phyloP scores from a whole-genome alignment of 306 rosid species.

The Cicer judaicum region DNA sequence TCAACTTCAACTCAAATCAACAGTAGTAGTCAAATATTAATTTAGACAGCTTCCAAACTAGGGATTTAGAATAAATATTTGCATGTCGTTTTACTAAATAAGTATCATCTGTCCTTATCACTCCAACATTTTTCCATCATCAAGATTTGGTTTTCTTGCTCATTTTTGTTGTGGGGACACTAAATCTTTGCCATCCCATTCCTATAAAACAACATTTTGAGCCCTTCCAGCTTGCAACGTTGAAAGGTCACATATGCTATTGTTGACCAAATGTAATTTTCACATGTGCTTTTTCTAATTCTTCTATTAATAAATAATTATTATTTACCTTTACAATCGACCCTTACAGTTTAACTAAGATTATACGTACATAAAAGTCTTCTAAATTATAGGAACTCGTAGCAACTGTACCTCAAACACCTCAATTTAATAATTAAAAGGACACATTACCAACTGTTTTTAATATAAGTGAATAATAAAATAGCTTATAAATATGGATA shows the following conservation, averaged over 20 bases:
- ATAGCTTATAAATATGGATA: no score
- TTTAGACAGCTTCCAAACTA: constrained; percentile 34
- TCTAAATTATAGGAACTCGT: not conserved
- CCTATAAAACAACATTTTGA: constrained; percentile 21
- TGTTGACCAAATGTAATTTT: not conserved
- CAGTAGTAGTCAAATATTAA: constrained; percentile 2
- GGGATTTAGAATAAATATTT: not conserved
- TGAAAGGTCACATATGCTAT: constrained; percentile 31
- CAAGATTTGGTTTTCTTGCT: constrained; percentile 37
- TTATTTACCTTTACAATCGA: not conserved
- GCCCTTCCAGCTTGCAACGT: constrained; percentile 55
- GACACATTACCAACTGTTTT: no score
- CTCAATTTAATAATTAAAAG: no score
- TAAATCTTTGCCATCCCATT: constrained; percentile 48
- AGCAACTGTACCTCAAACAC: no score
- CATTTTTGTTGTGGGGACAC: constrained; percentile 47
- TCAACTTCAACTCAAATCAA: not conserved
- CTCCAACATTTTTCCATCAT: not conserved
- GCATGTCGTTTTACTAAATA: not conserved
- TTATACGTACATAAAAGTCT: not conserved
- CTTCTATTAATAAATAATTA: not conserved
- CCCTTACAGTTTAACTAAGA: not conserved
- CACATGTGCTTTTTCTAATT: not conserved
- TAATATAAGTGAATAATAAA: no score
- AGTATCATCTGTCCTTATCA: not conserved